Evolutionary conservation across 495 filamentous ascomycete species (phyloP).

Genomic region (Endocarpon pusillum): DNA sequence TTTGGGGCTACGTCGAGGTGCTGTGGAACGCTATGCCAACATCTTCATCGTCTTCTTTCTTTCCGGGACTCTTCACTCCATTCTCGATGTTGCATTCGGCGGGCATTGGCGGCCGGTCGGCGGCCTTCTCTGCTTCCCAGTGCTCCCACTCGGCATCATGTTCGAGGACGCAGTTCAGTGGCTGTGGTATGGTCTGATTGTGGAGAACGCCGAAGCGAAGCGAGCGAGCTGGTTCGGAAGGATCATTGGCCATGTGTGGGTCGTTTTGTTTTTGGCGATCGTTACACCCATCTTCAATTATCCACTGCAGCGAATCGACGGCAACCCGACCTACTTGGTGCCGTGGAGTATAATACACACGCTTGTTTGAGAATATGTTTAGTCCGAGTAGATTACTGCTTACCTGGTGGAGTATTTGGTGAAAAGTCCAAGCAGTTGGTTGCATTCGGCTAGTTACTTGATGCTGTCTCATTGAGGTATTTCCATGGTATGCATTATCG

Average conservation of each 20-base stretch:
- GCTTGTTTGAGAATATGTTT: too few relatives aligned
- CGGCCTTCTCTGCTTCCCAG: constrained; percentile 16
- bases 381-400: too few relatives aligned
- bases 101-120: constrained; percentile 9
- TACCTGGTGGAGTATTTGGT: too few relatives aligned
- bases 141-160: constrained; percentile 14
- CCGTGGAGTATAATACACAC: too few relatives aligned
- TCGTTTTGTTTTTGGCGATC: neutral
- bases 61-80: constrained; percentile 16
- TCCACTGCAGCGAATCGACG: too few relatives aligned
- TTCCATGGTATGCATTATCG: too few relatives aligned
- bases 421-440: too few relatives aligned
- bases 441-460: too few relatives aligned
- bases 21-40: constrained; percentile 18
- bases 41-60: constrained; percentile 19
- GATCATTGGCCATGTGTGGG: neutral
- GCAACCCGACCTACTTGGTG: too few relatives aligned
- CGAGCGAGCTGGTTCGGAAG: neutral
- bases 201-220: neutral
- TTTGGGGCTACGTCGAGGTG: constrained; percentile 13
- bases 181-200: neutral
- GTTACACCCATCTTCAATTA: too few relatives aligned
- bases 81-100: constrained; percentile 10
- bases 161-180: constrained; percentile 1
- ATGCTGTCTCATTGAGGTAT: too few relatives aligned